phyloP scores from a whole-genome alignment of 2,329 filamentous ascomycete genomes.

The Aphanoascus verrucosus region DNA sequence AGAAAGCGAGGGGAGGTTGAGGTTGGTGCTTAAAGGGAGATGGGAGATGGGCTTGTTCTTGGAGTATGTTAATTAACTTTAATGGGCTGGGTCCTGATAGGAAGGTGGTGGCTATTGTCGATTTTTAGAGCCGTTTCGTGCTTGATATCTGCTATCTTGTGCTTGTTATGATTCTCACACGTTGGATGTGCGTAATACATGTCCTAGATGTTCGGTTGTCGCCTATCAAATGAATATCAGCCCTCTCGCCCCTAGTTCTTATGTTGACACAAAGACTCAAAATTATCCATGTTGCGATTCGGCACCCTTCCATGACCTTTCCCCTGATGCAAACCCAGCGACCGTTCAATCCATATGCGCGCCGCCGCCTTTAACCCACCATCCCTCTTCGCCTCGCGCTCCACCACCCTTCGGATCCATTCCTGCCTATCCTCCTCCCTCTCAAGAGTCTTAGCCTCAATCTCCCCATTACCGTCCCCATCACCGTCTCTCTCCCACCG shows the following conservation, averaged over 20 bases:
- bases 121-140: background rate
- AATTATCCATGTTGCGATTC: background rate
- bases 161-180: background rate
- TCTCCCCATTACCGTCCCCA: no score
- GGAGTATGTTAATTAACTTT: background rate
- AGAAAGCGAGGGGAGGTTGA: slow-evolving; percentile 2
- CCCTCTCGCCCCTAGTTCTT: background rate
- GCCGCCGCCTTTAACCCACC: slow-evolving; percentile 37
- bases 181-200: background rate
- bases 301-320: slow-evolving; percentile 25
- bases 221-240: no score
- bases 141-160: background rate
- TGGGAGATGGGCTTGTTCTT: background rate
- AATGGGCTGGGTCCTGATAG: background rate
- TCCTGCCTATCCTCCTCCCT: slow-evolving; percentile 22
- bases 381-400: slow-evolving; percentile 40
- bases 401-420: slow-evolving; percentile 53
- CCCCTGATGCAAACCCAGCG: slow-evolving; percentile 38
- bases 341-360: slow-evolving; percentile 43
- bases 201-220: background rate
- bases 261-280: background rate
- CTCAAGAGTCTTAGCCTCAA: no score
- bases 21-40: slow-evolving; percentile 1
- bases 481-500: background rate
- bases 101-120: background rate